Evolutionary conservation across 257 asterid species (phyloP), one percentile per base, ranked within the genome.

Genomic region (Echites panduratus): DNA sequence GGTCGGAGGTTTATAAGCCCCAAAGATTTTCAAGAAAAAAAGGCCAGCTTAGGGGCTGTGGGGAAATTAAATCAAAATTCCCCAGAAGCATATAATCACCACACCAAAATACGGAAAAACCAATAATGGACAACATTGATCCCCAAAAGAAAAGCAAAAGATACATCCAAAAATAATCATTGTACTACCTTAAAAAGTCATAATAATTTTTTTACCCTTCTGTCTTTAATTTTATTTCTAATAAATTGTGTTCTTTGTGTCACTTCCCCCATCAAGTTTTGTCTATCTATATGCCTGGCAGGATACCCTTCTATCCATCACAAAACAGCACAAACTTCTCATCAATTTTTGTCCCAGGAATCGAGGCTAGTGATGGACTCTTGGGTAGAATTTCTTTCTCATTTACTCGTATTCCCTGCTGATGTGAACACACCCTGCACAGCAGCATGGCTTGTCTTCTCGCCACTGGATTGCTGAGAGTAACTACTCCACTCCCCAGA

Each of bases 401-500:
- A 66, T 64, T 69, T 77, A 68, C 71, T 73, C 40, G 82, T 57
- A 62, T 62, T 66, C 71, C 75, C 41, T n/a, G 67, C 26, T 26
- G 70, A 52, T 29, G 78, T 49, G 29, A 64, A 56, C 35, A 53
- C 79, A 69, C 66, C 70, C 20, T 70, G 82, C 44, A 24, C 27
- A 12, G 63, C 77, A 67, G 44, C 73, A 67, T 75, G 76, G 71
- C 73, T 65, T 32, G 70, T 50, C 73, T 70, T 75, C 53, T 79
- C 80, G 38, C 71, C 64, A 32, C 73, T 58, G 26, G 76, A 75
- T 70, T 79, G 79, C 44, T 74, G 76, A 19, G 77, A 76, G 44
- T 68, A 56, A 65, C 73, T 80, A 70, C 76, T 83, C 66, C 76
- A 77, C 78, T 80, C 76, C 63, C 79, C 76, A 76, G 81, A 80